Conservation (phyloP, 305 asterid genomes). For the Salvia sclarea region DNA sequence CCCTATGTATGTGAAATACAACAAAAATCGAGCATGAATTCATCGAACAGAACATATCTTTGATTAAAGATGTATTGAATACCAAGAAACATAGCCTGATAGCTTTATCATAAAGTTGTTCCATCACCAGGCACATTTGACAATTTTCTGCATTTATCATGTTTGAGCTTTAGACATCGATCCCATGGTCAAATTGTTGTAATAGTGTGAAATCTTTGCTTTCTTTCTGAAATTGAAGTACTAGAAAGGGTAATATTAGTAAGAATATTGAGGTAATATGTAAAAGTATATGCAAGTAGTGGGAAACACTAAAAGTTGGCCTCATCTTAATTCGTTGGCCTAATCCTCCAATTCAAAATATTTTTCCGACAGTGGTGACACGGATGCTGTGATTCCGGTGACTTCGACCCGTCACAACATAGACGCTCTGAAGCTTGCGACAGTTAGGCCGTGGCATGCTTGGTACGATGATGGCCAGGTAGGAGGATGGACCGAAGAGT, state of each 20-base stretch:
- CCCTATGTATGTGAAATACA: not conserved
- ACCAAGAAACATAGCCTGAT: not conserved
- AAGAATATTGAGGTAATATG: not conserved
- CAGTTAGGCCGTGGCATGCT: conserved; percentile 69
- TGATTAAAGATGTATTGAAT: not conserved
- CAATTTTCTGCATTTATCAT: not conserved
- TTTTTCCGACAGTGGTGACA: conserved; percentile 62
- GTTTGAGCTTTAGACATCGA: not conserved
- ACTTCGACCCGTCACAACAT: conserved; percentile 87
- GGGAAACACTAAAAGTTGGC: not conserved
- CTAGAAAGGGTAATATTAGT: not conserved
- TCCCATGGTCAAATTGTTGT: no score
- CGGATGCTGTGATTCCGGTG: conserved; percentile 89
- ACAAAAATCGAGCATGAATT: not conserved
- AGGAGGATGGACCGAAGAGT: conserved; percentile 94
- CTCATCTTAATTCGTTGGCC: not conserved
- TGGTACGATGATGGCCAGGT: conserved; percentile 97
- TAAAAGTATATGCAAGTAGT: not conserved
- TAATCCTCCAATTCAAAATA: not conserved
- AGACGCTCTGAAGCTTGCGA: conserved; percentile 68
- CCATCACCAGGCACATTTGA: not conserved
- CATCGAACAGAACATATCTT: not conserved
- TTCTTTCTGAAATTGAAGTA: not conserved
- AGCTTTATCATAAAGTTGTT: not conserved
- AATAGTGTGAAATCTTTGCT: not conserved